Conservation (phyloP, 2,329 filamentous ascomycete species). For the Phaeomoniella chlamydospora region DNA sequence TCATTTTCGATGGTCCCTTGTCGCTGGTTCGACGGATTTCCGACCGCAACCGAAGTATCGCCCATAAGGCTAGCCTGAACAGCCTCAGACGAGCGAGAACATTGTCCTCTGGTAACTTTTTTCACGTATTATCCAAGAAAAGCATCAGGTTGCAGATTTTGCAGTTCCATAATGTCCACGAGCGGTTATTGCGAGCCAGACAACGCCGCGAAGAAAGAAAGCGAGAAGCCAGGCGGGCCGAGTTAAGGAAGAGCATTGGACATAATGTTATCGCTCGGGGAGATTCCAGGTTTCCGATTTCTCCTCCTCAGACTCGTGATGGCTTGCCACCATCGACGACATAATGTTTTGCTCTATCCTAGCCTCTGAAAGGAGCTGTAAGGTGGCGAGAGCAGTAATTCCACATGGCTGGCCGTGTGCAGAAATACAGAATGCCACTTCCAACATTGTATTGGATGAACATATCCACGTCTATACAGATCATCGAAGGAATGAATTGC, state of each 20-base stretch:
- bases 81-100: constrained; percentile 13
- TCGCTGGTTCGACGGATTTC: constrained; percentile 18
- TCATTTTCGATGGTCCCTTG: constrained; percentile 26
- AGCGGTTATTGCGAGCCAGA: constrained; percentile 28
- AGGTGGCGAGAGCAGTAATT: no score
- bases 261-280: constrained; percentile 19
- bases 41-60: constrained; percentile 13
- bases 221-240: constrained; percentile 36
- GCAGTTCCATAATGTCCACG: constrained; percentile 33
- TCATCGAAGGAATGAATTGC: no score
- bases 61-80: constrained; percentile 14
- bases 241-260: constrained; percentile 40
- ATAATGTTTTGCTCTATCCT: no score
- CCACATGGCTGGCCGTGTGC: no score
- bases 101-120: not conserved
- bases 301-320: not conserved
- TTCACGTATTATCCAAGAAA: not conserved
- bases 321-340: not conserved
- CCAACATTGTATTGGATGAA: no score
- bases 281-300: constrained; percentile 15
- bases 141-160: constrained; percentile 31
- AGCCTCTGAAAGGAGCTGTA: no score
- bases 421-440: no score
- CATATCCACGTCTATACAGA: no score
- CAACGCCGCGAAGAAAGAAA: constrained; percentile 27